Base-by-base conservation (phyloP, 495 filamentous ascomycete genomes). In the Trichocladium uniseriatum region DNA sequence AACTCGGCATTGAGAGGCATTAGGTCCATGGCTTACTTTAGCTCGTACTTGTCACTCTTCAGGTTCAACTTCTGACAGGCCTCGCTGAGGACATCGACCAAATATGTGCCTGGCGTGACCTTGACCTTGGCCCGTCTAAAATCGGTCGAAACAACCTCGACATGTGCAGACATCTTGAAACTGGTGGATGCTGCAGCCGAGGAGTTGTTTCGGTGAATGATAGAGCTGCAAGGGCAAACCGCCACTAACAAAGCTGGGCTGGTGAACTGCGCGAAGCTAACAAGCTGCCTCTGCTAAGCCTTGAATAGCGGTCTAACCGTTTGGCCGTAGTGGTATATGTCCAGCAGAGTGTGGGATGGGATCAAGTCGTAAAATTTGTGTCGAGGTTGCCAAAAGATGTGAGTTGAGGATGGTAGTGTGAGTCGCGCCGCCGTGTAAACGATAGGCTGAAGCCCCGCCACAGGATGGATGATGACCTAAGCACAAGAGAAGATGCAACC, bases 21-120 rank as follows among this genome's bases (percentile, higher is more conserved):
- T 18, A 1, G n/a, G 7, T 13, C 0, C 9, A 16, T 5, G 11
- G 42, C 79, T 59, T 71, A 89, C 86, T 92, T 96, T 15, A 98
- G 70, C 19, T 79, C 76, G 70, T 89, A 89, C 45, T 82, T 82
- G 43, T 76, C 81, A n/a, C 84, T 61, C 47, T 81, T 76, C 10
- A 89, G 61, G 35, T 79, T 80, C 52, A 90, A 74, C 66, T 89
- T 94, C 48, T 68, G 68, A 60, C 91, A 97, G 36, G 90, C 90
- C 64, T 97, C 87, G 45, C 85, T 75, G 20, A 94, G 69, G 2
- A 98, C 73, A 64, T 96, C 90, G 22, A 82, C 82, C 46, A 98
- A 67, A 49, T 84, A 79, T 51, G 80, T 94, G 22, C 74, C 75
- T 6, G 94, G 89, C 0, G 76, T 82, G 28, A 90, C 88, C 65